Conservation (phyloP, 2,329 filamentous ascomycete genomes). For the Stagonosporopsis chrysanthemi region DNA sequence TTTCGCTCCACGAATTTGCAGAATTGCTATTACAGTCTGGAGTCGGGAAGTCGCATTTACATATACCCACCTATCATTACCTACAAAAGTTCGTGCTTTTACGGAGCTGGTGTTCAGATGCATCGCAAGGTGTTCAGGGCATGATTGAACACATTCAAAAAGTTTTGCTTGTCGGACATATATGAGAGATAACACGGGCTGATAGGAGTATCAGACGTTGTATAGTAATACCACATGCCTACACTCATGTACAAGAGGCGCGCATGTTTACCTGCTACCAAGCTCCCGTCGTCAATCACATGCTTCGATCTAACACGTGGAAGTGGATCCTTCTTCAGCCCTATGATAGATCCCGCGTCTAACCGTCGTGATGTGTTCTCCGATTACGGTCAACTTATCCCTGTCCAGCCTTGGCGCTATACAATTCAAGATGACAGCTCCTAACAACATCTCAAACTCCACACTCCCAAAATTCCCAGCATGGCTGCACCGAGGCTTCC, state of each 20-base stretch:
- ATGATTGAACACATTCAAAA: slow-evolving; percentile 5
- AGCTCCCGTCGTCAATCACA: background rate
- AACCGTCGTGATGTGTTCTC: slow-evolving; percentile 20
- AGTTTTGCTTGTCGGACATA: slow-evolving; percentile 6
- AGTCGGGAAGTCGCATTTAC: slow-evolving; percentile 16
- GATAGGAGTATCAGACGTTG: background rate
- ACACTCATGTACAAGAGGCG: background rate
- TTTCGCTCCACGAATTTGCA: slow-evolving; percentile 1
- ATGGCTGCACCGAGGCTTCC: slow-evolving; percentile 57
- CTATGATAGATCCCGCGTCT: slow-evolving; percentile 14
- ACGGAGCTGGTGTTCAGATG: background rate
- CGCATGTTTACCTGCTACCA: background rate
- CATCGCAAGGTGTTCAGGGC: slow-evolving; percentile 16
- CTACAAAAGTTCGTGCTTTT: slow-evolving; percentile 19
- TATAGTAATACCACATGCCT: background rate
- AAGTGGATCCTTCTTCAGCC: slow-evolving; percentile 15
- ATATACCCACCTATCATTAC: slow-evolving; percentile 19
- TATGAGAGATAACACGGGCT: background rate
- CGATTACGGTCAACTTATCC: slow-evolving; percentile 21
- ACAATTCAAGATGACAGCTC: slow-evolving; percentile 15
- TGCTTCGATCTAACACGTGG: slow-evolving; percentile 6
- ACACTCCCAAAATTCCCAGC: slow-evolving; percentile 7
- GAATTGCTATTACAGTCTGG: slow-evolving; percentile 5
- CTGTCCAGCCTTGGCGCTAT: slow-evolving; percentile 15
- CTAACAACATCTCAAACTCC: background rate